Evolutionary conservation across 1,284 basidiomycete species (phyloP).

Genomic region (Apiotrichum montevideense): DNA sequence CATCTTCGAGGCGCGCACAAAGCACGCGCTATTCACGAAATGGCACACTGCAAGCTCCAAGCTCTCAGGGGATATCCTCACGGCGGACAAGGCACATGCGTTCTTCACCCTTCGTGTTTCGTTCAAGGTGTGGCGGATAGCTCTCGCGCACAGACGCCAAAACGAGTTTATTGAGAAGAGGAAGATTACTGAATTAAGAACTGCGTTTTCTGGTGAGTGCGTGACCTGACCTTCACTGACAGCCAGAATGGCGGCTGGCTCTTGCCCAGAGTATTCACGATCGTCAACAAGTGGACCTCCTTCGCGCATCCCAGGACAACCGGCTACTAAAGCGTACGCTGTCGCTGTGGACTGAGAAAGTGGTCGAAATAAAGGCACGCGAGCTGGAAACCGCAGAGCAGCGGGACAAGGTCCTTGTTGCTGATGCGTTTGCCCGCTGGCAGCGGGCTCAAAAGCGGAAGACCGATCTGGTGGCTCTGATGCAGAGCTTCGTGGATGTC

Average conservation of each 20-base stretch:
- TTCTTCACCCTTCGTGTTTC: conserved; percentile 33
- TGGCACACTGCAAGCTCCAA: conserved; percentile 21
- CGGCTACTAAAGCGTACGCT: conserved; percentile 15
- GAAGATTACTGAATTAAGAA: conserved; percentile 1
- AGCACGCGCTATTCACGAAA: conserved; percentile 14
- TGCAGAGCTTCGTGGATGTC: conserved; percentile 25
- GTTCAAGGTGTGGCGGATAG: conserved; percentile 26
- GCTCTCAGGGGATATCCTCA: conserved; percentile 15
- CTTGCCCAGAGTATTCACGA: conserved; percentile 13
- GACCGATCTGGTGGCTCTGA: conserved; percentile 16
- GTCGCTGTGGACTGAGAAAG: conserved; percentile 29
- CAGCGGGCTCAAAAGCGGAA: conserved; percentile 3
- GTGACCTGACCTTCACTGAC: background rate
- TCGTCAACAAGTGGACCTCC: conserved; percentile 6
- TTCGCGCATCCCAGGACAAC: conserved; percentile 17
- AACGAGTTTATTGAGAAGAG: conserved; percentile 13
- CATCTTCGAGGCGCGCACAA: conserved; percentile 16
- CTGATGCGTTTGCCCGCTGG: conserved; percentile 23
- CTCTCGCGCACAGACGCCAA: conserved; percentile 15
- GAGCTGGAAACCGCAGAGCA: conserved; percentile 31
- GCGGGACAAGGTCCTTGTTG: conserved; percentile 15
- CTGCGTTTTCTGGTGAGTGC: background rate
- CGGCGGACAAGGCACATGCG: conserved; percentile 33
- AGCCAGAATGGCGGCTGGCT: conserved; percentile 10
- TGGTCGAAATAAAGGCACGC: conserved; percentile 37